phyloP scores from a whole-genome alignment of 176 grass and related monocot species.

The Aegilops tauschii region DNA sequence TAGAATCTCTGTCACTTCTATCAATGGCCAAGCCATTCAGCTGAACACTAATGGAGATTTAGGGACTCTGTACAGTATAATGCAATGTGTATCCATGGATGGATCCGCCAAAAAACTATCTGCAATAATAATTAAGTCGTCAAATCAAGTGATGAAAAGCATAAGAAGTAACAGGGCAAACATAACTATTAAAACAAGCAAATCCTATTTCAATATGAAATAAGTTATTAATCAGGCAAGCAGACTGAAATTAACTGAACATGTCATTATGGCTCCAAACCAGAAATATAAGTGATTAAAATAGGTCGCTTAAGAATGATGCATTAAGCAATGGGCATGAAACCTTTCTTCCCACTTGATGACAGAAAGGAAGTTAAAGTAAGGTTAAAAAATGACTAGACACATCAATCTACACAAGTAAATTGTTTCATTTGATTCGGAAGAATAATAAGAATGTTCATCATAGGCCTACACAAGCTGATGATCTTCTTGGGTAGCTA shows the following conservation, averaged over 20 bases:
- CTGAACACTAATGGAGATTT: background rate
- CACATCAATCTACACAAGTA: background rate
- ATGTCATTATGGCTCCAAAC: background rate
- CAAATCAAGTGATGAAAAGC: background rate
- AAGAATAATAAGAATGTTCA: background rate
- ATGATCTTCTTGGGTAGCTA: no score
- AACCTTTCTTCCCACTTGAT: background rate
- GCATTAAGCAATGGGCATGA: background rate
- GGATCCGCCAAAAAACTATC: background rate
- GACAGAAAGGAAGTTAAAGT: background rate
- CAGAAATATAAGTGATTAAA: no score
- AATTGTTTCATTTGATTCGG: background rate
- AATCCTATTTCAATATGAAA: background rate
- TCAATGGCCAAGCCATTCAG: background rate
- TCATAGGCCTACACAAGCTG: background rate
- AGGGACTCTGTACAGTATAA: constrained; percentile 6
- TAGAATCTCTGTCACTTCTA: background rate
- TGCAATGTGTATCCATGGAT: background rate
- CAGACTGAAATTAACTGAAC: background rate
- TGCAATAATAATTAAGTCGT: background rate
- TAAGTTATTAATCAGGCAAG: background rate
- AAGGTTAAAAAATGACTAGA: background rate
- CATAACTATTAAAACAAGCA: background rate
- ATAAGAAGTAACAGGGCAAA: background rate
- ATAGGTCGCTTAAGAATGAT: no score